These are phyloP conservation scores for Hyaloraphidium curvatum DNA, from an alignment of 192 early-diverging fungal species.

Conservation along the genomic window DNA sequence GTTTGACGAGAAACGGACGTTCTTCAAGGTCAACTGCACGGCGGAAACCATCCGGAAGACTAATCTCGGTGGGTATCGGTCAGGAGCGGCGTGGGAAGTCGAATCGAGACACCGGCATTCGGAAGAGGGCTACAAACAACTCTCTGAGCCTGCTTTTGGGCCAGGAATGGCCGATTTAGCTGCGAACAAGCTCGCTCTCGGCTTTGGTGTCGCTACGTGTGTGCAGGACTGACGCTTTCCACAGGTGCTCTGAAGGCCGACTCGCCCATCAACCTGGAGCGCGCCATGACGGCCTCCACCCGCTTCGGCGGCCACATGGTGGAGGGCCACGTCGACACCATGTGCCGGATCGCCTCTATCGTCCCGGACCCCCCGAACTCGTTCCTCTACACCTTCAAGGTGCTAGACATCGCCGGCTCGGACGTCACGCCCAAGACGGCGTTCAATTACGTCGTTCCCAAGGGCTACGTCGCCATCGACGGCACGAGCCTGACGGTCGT, in stretches of 20 bases:
- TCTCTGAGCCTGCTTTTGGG: too few species aligned
- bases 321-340: slow-evolving; percentile 78
- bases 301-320: slow-evolving; percentile 97
- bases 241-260: slow-evolving; percentile 53
- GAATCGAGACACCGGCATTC: neutral
- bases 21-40: slow-evolving; percentile 80
- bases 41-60: slow-evolving; percentile 87
- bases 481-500: slow-evolving; percentile 90
- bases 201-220: too few species aligned
- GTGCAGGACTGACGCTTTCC: too few species aligned
- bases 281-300: slow-evolving; percentile 67
- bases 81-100: neutral
- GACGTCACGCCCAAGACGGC: slow-evolving; percentile 8
- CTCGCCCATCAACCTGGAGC: slow-evolving; percentile 75
- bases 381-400: slow-evolving; percentile 48
- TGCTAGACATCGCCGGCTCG: slow-evolving; percentile 22
- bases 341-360: slow-evolving; percentile 49
- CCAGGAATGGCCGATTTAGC: too few species aligned
- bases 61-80: slow-evolving; percentile 46
- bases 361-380: slow-evolving; percentile 77
- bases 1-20: slow-evolving; percentile 36
- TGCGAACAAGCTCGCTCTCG: too few species aligned
- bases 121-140: too few species aligned
- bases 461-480: slow-evolving; percentile 85
- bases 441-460: slow-evolving; percentile 75